Evolutionary conservation across 768 basidiomycete species (phyloP).

Genomic region (Tricholoma sp.): DNA sequence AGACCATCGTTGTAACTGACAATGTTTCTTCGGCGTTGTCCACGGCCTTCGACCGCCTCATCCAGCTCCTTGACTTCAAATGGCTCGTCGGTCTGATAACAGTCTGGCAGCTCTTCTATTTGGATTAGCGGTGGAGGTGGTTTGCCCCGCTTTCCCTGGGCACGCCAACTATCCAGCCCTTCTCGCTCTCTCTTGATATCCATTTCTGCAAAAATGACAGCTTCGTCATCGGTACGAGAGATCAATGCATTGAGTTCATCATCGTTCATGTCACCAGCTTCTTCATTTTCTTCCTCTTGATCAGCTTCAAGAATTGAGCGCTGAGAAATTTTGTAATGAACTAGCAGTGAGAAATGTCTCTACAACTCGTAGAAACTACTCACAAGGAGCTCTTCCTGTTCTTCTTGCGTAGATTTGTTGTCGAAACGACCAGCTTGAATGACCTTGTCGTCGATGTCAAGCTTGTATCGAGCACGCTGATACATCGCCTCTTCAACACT

Average conservation of each 20-base stretch:
- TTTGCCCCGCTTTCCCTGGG: constrained; percentile 69
- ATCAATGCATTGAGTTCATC: constrained; percentile 94
- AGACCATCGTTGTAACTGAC: constrained; percentile 94
- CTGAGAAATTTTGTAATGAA: constrained; percentile 29
- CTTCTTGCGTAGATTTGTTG: constrained; percentile 96
- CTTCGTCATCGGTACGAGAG: constrained; percentile 79
- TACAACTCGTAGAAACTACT: constrained; percentile 21
- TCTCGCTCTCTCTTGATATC: constrained; percentile 77
- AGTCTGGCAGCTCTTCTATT: constrained; percentile 87
- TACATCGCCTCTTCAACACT: constrained; percentile 99
- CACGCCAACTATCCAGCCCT: constrained; percentile 59
- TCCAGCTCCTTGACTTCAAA: constrained; percentile 64
- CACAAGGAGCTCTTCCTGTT: constrained; percentile 93
- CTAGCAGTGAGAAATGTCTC: constrained; percentile 7
- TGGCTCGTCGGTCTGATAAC: constrained; percentile 82
- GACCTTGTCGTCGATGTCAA: constrained; percentile 98
- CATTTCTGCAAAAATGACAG: constrained; percentile 71
- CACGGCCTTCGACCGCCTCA: constrained; percentile 71
- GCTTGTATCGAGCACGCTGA: constrained; percentile 89
- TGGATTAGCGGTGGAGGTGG: constrained; percentile 76
- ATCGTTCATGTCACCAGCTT: constrained; percentile 89
- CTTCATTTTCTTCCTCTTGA: constrained; percentile 86
- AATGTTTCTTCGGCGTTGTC: constrained; percentile 75
- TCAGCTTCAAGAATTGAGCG: constrained; percentile 88
- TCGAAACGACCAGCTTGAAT: constrained; percentile 99